Evolutionary conservation across 2,329 filamentous ascomycete species (phyloP).

Genomic region (Colletotrichum coccodes): DNA sequence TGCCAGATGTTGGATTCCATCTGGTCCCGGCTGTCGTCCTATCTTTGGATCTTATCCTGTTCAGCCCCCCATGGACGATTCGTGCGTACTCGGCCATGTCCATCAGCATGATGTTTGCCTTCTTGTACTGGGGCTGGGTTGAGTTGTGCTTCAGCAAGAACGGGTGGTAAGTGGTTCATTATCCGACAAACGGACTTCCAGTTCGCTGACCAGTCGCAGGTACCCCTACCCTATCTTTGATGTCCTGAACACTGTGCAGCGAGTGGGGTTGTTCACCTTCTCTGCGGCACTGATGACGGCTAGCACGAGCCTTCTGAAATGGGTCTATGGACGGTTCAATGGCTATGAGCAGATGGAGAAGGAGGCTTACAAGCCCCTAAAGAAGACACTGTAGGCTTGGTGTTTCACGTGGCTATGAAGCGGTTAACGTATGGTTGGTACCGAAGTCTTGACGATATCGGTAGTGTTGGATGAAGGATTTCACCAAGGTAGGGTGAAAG

Average conservation of each 20-base stretch:
- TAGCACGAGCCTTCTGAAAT: constrained; percentile 76
- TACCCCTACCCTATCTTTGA: constrained; percentile 91
- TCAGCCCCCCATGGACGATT: constrained; percentile 80
- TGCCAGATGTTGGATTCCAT: constrained; percentile 73
- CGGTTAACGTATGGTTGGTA: background rate
- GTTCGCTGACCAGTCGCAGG: constrained; percentile 50
- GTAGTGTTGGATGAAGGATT: background rate
- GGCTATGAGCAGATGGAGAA: constrained; percentile 57
- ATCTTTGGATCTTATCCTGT: constrained; percentile 71
- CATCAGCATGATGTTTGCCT: constrained; percentile 68
- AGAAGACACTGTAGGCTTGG: constrained; percentile 35
- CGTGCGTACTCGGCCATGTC: constrained; percentile 67
- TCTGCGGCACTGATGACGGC: constrained; percentile 78
- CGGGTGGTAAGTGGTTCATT: constrained; percentile 58
- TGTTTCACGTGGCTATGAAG: background rate
- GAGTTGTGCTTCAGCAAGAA: constrained; percentile 77
- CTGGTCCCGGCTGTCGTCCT: constrained; percentile 73
- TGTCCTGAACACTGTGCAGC: constrained; percentile 71
- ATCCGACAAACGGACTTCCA: constrained; percentile 34
- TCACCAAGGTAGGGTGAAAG: background rate
- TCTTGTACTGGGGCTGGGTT: constrained; percentile 81
- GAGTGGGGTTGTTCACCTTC: constrained; percentile 74
- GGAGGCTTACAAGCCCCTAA: constrained; percentile 46
- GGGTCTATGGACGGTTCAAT: constrained; percentile 75
- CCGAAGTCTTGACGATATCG: constrained; percentile 5